phyloP scores from a whole-genome alignment of 176 grass and related monocot genomes.

The Calamus simplicifolius region DNA sequence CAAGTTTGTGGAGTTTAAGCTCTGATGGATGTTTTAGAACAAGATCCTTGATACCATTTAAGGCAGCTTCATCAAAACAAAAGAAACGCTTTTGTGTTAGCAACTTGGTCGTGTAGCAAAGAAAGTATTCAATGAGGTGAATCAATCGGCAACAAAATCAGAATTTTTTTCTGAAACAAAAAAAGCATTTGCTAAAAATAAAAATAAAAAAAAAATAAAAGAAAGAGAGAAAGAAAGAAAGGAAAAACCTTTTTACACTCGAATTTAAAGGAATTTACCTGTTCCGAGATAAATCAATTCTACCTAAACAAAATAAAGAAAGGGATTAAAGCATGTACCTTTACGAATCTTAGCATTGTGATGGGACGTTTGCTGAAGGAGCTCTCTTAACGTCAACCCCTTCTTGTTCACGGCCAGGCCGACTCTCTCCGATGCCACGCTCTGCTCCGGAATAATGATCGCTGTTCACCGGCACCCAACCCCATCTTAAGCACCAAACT shows the following conservation, averaged over 20 bases:
- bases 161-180: not conserved
- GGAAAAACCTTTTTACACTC: too few species aligned
- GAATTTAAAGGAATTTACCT: too few species aligned
- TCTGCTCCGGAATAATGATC: slow-evolving; percentile 71
- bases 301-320: too few species aligned
- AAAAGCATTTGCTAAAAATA: too few species aligned
- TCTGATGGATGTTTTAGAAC: slow-evolving; percentile 61
- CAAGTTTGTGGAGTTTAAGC: slow-evolving; percentile 67
- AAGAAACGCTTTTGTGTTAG: not conserved
- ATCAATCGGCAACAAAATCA: too few species aligned
- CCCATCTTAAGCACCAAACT: too few species aligned
- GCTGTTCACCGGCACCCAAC: not conserved
- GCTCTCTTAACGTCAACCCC: slow-evolving; percentile 58
- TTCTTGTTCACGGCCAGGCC: slow-evolving; percentile 77
- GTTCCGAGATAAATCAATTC: too few species aligned
- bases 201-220: too few species aligned
- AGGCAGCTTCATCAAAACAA: slow-evolving; percentile 42
- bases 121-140: too few species aligned
- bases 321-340: slow-evolving; percentile 21
- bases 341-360: slow-evolving; percentile 50
- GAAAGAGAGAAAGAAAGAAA: too few species aligned
- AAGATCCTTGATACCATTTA: slow-evolving; percentile 64
- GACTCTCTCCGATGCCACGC: slow-evolving; percentile 60
- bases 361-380: slow-evolving; percentile 48
- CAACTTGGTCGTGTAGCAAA: too few species aligned